Conservation (phyloP, 176 grass and related monocot species). For the Metroxylon sagu region DNA sequence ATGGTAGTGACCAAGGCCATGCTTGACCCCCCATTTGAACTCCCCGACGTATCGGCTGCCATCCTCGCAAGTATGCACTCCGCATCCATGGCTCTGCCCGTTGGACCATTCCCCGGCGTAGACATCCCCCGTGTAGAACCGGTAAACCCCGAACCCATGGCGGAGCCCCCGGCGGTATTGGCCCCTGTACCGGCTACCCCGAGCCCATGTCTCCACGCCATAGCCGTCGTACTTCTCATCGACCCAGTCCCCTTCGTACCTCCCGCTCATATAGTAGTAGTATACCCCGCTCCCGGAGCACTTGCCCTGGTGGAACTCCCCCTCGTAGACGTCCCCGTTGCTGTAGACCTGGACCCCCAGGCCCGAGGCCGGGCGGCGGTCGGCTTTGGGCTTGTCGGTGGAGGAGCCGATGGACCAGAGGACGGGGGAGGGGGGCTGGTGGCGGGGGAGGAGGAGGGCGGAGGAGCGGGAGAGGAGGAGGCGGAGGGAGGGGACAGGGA, state of each 20-base stretch:
- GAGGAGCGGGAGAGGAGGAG: constrained; percentile 57
- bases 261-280: constrained; percentile 57
- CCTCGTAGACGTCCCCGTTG: constrained; percentile 74
- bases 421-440: constrained; percentile 45
- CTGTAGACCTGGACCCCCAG: constrained; percentile 56
- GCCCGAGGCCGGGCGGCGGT: constrained; percentile 47
- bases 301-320: constrained; percentile 49
- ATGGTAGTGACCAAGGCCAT: constrained; percentile 62
- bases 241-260: constrained; percentile 73
- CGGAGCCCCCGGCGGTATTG: constrained; percentile 62
- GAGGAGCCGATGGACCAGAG: constrained; percentile 84
- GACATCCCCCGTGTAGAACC: constrained; percentile 62
- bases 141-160: constrained; percentile 59
- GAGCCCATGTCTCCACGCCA: constrained; percentile 77
- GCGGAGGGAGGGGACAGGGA: constrained; percentile 22
- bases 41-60: constrained; percentile 63
- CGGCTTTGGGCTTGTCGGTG: background rate
- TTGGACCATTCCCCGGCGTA: constrained; percentile 61
- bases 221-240: constrained; percentile 68
- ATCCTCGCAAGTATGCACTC: constrained; percentile 51
- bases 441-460: constrained; percentile 19
- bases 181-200: constrained; percentile 62
- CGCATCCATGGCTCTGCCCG: constrained; percentile 81
- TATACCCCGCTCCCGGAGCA: constrained; percentile 70
- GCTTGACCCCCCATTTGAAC: constrained; percentile 81